A percentile compares a stretch with the other conserved stretches of the same genome.
These are phyloP conservation scores for Spiraea crenata DNA, from an alignment of 331 rosid genomes.

Conservation along the genomic window DNA sequence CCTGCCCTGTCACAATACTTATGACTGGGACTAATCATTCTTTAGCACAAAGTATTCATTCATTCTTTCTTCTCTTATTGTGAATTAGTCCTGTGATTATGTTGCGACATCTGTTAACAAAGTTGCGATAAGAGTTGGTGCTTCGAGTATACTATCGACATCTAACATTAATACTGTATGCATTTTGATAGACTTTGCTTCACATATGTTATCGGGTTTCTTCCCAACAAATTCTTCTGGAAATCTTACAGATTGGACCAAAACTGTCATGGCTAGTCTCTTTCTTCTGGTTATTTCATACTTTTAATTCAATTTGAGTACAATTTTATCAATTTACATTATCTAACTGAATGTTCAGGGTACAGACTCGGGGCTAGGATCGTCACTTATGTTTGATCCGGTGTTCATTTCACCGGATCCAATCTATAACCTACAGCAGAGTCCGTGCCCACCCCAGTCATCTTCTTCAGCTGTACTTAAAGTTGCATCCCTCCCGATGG, in stretches of 20 bases:
- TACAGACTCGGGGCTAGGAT: conserved; percentile 4
- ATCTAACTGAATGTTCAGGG: conserved; percentile 44
- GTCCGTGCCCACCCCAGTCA: not conserved
- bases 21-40: conserved; percentile 52
- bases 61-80: not conserved
- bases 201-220: conserved; percentile 28
- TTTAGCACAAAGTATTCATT: conserved; percentile 39
- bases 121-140: not conserved
- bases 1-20: conserved; percentile 58
- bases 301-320: too few relatives aligned
- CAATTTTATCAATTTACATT: too few relatives aligned
- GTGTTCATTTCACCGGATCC: not conserved
- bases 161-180: conserved; percentile 10
- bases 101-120: not conserved
- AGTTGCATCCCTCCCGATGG: not conserved
- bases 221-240: conserved; percentile 19
- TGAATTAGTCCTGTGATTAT: too few relatives aligned
- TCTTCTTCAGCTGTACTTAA: not conserved
- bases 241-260: not conserved
- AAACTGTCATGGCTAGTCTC: conserved; percentile 43
- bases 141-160: conserved; percentile 4
- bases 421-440: not conserved
- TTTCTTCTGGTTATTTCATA: not conserved
- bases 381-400: not conserved
- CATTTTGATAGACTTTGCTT: conserved; percentile 35